Percentiles rank a stretch among this genome's conserved stretches.
Conservation (phyloP, 202 grass and related monocot species). For the Elaeis oleifera region DNA sequence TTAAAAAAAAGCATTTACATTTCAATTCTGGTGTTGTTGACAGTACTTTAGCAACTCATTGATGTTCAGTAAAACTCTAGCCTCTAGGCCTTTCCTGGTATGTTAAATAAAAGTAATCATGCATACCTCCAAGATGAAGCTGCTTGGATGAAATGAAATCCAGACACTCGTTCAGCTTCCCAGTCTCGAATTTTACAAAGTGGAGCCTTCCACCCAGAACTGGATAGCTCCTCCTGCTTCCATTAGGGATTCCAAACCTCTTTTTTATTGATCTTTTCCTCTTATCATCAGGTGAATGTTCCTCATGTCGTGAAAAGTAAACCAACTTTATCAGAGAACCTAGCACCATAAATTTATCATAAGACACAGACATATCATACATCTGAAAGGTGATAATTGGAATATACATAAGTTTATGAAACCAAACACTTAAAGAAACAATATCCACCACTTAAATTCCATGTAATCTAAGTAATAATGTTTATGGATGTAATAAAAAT, state of each 20-base stretch:
- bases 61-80: too few species aligned
- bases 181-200: slow-evolving; percentile 96
- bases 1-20: too few species aligned
- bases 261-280: slow-evolving; percentile 64
- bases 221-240: slow-evolving; percentile 77
- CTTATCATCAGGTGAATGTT: slow-evolving; percentile 54
- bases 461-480: too few species aligned
- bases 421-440: too few species aligned
- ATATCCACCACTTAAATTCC: too few species aligned
- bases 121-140: slow-evolving; percentile 83
- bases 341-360: slow-evolving; percentile 21
- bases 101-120: slow-evolving; percentile 9
- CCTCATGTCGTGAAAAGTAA: slow-evolving; percentile 88
- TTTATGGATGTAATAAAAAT: too few species aligned
- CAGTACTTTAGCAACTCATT: too few species aligned
- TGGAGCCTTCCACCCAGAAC: slow-evolving; percentile 94
- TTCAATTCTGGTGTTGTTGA: too few species aligned
- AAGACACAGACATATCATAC: too few species aligned
- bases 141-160: slow-evolving; percentile 98
- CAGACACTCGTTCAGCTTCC: slow-evolving; percentile 76
- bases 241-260: slow-evolving; percentile 62
- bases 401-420: too few species aligned
- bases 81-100: too few species aligned
- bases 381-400: too few species aligned
- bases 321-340: slow-evolving; percentile 95